Percentiles rank a stretch among this genome's conserved stretches.
These are phyloP conservation scores for Hypoxylon fuscum DNA, from an alignment of 495 filamentous ascomycete genomes.

Conservation along the genomic window DNA sequence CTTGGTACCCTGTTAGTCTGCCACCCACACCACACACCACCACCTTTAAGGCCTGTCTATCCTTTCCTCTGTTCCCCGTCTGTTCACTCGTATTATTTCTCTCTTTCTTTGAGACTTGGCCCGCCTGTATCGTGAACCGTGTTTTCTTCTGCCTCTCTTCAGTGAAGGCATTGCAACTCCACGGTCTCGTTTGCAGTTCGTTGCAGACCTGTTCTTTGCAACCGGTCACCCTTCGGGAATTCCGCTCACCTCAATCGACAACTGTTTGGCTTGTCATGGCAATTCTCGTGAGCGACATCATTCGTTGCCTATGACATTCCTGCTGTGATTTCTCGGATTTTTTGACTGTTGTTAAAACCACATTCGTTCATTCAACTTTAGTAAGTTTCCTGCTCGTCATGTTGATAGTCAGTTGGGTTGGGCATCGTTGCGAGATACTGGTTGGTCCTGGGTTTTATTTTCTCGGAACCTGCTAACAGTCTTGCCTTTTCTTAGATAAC, in stretches of 20 bases:
- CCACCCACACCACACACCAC: slow-evolving; percentile 29
- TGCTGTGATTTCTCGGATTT: slow-evolving; percentile 23
- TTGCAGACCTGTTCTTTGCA: slow-evolving; percentile 20
- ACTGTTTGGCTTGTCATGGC: slow-evolving; percentile 37
- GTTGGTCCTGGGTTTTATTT: too few species aligned
- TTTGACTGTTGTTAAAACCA: slow-evolving; percentile 20
- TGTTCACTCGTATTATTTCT: slow-evolving; percentile 29
- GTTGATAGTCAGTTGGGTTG: background rate
- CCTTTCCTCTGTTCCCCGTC: slow-evolving; percentile 22
- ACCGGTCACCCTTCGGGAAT: slow-evolving; percentile 12
- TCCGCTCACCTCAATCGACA: slow-evolving; percentile 15
- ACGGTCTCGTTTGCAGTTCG: slow-evolving; percentile 18
- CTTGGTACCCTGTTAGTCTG: slow-evolving; percentile 36
- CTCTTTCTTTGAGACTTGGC: slow-evolving; percentile 26
- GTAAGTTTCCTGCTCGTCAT: slow-evolving; percentile 18
- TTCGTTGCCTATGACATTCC: slow-evolving; percentile 32
- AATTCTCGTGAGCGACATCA: slow-evolving; percentile 30
- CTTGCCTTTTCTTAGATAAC: slow-evolving; percentile 5
- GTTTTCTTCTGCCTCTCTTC: slow-evolving; percentile 26
- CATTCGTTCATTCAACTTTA: slow-evolving; percentile 19
- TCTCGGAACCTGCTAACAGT: slow-evolving; percentile 17
- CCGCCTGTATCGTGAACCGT: slow-evolving; percentile 35
- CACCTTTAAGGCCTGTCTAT: slow-evolving; percentile 39
- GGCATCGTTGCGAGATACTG: slow-evolving; percentile 2
- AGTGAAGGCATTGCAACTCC: slow-evolving; percentile 28